Evolutionary conservation across 2,329 filamentous ascomycete species (phyloP).

Genomic region (Ophiosphaerella herpotricha): DNA sequence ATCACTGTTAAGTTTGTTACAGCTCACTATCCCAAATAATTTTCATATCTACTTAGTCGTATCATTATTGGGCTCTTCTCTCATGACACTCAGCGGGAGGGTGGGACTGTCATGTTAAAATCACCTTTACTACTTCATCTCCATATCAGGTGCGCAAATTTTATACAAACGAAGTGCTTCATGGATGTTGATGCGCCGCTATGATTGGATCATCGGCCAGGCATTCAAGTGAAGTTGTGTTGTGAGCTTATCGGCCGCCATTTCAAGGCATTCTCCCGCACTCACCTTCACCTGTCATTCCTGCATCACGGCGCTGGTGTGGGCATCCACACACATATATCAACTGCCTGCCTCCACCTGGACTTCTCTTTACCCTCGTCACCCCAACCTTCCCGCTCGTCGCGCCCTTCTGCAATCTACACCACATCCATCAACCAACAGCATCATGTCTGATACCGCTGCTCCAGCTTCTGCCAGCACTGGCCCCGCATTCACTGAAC

Average conservation of each 20-base stretch:
- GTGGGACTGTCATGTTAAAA: too few relatives aligned
- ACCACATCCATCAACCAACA: neutral
- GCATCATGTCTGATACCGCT: conserved; percentile 34
- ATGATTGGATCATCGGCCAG: neutral
- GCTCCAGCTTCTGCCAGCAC: conserved; percentile 8
- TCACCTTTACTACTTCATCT: too few relatives aligned
- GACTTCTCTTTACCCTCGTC: conserved; percentile 1
- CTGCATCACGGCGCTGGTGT: conserved; percentile 7
- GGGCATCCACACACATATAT: neutral
- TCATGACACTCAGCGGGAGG: too few relatives aligned
- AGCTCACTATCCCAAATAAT: too few relatives aligned
- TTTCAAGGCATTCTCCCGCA: conserved; percentile 2
- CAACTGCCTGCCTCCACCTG: neutral
- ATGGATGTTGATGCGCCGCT: neutral
- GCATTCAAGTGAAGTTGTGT: conserved; percentile 6
- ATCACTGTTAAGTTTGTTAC: too few relatives aligned
- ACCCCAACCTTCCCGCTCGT: neutral
- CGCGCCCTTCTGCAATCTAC: neutral
- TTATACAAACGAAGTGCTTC: neutral
- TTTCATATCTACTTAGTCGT: too few relatives aligned
- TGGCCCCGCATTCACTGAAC: conserved; percentile 36
- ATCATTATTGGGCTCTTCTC: too few relatives aligned
- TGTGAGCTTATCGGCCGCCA: neutral
- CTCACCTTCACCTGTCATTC: conserved; percentile 17
- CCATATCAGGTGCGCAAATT: neutral